A percentile compares a stretch with the other conserved stretches of the same genome.
phyloP scores from a whole-genome alignment of 441 rosid genomes.

The Aleurites moluccanus region DNA sequence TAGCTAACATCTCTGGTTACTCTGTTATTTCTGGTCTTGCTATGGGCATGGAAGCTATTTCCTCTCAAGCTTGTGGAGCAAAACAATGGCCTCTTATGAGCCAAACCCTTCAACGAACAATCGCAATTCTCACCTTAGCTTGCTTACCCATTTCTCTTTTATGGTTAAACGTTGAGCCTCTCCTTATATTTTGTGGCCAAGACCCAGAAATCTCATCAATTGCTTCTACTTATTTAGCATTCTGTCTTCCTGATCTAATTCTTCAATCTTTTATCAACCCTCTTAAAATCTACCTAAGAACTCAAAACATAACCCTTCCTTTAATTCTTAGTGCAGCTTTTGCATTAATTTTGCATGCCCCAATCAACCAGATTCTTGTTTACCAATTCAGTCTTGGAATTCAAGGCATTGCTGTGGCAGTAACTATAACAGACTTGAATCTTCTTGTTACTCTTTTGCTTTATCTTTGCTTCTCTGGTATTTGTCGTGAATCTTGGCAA shows the following conservation, averaged over 20 bases:
- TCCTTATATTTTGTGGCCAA: slow-evolving; percentile 57
- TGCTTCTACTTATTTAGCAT: slow-evolving; percentile 65
- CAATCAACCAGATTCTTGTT: slow-evolving; percentile 56
- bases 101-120: slow-evolving; percentile 74
- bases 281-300: slow-evolving; percentile 86
- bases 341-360: slow-evolving; percentile 61
- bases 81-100: slow-evolving; percentile 70
- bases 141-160: slow-evolving; percentile 69
- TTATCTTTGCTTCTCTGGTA: slow-evolving; percentile 42
- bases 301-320: slow-evolving; percentile 81
- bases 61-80: slow-evolving; percentile 92
- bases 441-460: slow-evolving; percentile 47
- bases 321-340: slow-evolving; percentile 64
- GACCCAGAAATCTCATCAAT: slow-evolving; percentile 59
- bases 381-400: slow-evolving; percentile 56
- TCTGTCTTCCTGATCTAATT: slow-evolving; percentile 76
- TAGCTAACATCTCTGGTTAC: slow-evolving; percentile 92
- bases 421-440: slow-evolving; percentile 51
- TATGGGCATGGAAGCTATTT: slow-evolving; percentile 85
- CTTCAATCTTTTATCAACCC: slow-evolving; percentile 78
- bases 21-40: slow-evolving; percentile 87
- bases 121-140: slow-evolving; percentile 52
- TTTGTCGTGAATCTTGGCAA: slow-evolving; percentile 37
- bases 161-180: slow-evolving; percentile 61
- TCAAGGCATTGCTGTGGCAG: slow-evolving; percentile 68